phyloP scores from a whole-genome alignment of 1,139 yeast species.

The Scheffersomyces illinoinensis region DNA sequence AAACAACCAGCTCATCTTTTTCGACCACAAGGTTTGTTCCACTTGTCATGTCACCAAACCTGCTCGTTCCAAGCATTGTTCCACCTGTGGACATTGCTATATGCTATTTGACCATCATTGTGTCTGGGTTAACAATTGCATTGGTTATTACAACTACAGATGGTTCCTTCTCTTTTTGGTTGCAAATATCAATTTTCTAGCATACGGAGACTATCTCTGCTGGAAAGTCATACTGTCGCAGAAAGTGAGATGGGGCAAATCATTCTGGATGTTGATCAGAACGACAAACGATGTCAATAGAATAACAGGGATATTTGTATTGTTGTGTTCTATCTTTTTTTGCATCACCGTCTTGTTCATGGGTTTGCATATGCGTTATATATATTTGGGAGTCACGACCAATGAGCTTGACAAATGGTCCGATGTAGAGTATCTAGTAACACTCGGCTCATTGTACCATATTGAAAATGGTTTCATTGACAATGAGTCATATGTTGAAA shows the following conservation, averaged over 20 bases:
- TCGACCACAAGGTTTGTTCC: conserved; percentile 36
- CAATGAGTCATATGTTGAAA: conserved; percentile 20
- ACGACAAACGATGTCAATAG: conserved; percentile 35
- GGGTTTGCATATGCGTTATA: conserved; percentile 58
- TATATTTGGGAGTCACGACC: conserved; percentile 85
- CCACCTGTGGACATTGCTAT: conserved; percentile 67
- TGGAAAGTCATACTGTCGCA: conserved; percentile 21
- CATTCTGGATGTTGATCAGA: conserved; percentile 27
- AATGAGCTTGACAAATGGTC: conserved; percentile 88
- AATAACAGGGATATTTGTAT: conserved; percentile 50
- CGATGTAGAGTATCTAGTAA: conserved; percentile 61
- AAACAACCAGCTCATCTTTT: conserved; percentile 62
- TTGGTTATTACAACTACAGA: conserved; percentile 73
- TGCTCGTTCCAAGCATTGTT: conserved; percentile 89
- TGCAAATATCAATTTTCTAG: conserved; percentile 54
- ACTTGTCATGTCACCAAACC: conserved; percentile 77
- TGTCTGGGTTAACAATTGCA: conserved; percentile 90
- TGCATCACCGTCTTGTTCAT: conserved; percentile 59
- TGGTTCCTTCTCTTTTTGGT: conserved; percentile 67
- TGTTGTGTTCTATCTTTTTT: conserved; percentile 55
- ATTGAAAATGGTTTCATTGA: conserved; percentile 7
- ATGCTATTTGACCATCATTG: conserved; percentile 87
- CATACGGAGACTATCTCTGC: conserved; percentile 60
- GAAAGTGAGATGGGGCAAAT: conserved; percentile 10
- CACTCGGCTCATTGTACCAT: conserved; percentile 31